Evolutionary conservation across 2,329 filamentous ascomycete genomes (phyloP), one percentile per base, ranked within the genome.

Genomic region (Aspergillus ustus): DNA sequence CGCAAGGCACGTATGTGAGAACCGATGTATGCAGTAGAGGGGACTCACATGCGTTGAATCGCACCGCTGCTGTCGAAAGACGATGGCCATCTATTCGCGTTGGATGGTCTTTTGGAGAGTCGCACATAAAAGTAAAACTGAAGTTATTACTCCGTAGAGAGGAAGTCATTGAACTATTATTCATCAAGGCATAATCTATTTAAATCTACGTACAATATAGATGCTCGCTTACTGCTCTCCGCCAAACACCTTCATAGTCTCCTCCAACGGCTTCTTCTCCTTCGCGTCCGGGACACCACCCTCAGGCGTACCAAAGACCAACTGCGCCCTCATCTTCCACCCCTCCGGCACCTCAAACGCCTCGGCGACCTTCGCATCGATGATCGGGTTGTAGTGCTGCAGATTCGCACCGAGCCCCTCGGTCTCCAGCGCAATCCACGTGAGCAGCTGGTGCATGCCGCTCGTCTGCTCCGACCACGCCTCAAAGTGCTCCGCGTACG

Each of bases 361-460:
- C 48, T 77, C 80, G 45, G 83, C 79, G 51, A 91, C 89, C 82
- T 88, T 86, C 67, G 83, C 82, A 78, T 93, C 90, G 66, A 94
- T 85, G 63, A 94, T 76, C n/a, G 91, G 91, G 84, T 91, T 93
- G 83, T 95, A 95, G 81, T 96, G 92, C 84, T 96, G 92, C 56
- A 96, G 84, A 82, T 92, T 95, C 74, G 87, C 89, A 65, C 91
- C 92, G 50, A 94, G 84, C 22, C 92, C 91, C 77, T 94, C 91
- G 65, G 88, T 83, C 80, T 92, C 90, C 57, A 96, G 85, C 1
- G 89, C 89, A 25, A 87, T 88, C 92, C 92, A 96, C 13, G 66
- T 55, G n/a, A 57, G 57, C 46, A 85, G 88, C 82, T 95, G 90
- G 71, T 90, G 84, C 86, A 96, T 96, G 77, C 84, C 92, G 72